phyloP scores from a whole-genome alignment of 805 yeast species.

The Wickerhamiella alocasiicola region DNA sequence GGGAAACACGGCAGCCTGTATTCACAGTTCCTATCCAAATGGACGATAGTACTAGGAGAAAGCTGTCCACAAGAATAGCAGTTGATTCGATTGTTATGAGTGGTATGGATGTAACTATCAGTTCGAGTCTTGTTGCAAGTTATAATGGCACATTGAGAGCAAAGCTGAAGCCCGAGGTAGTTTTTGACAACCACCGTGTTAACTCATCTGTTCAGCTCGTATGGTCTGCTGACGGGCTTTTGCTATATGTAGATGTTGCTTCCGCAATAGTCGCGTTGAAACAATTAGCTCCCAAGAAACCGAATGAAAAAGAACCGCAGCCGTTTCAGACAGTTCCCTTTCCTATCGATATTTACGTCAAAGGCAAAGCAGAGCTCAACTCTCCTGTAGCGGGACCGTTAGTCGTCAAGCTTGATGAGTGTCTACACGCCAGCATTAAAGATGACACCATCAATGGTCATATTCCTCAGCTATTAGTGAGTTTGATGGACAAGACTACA shows the following conservation, averaged over 20 bases:
- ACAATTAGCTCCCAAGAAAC: background rate
- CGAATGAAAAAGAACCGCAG: background rate
- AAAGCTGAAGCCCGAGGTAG: constrained; percentile 6
- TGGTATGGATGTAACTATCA: constrained; percentile 1
- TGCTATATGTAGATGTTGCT: constrained; percentile 1
- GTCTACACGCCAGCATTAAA: background rate
- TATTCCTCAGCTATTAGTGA: background rate
- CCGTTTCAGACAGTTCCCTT: background rate
- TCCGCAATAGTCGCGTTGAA: background rate
- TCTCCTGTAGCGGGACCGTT: background rate
- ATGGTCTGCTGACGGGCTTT: background rate
- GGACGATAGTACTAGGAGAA: background rate
- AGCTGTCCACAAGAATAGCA: background rate
- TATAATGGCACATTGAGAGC: constrained; percentile 1
- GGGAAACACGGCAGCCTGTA: background rate
- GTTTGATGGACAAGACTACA: background rate
- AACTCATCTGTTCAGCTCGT: constrained; percentile 2
- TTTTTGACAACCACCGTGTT: background rate
- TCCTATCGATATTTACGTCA: constrained; percentile 4
- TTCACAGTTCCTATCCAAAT: background rate
- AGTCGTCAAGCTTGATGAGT: background rate
- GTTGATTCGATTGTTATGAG: constrained; percentile 5
- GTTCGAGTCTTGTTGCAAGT: constrained; percentile 9
- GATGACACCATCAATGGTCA: constrained; percentile 5
- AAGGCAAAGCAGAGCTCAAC: background rate